These are phyloP conservation scores for Diaporthe citrichinensis DNA, from an alignment of 2,329 filamentous ascomycete species.

Conservation along the genomic window DNA sequence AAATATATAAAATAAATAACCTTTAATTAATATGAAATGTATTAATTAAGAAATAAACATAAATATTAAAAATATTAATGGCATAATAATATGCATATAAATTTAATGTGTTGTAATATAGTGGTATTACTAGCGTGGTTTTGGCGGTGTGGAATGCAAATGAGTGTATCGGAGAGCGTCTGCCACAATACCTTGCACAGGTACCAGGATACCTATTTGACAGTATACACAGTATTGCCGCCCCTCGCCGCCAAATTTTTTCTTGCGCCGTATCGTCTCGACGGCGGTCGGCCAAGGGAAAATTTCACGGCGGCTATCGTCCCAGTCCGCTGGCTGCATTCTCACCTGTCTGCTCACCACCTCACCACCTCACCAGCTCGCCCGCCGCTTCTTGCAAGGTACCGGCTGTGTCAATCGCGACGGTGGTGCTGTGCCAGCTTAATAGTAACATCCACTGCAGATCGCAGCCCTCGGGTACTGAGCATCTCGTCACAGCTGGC, in stretches of 20 bases:
- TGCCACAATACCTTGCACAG: background rate
- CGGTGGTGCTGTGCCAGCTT: background rate
- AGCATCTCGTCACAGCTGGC: background rate
- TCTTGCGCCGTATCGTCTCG: background rate
- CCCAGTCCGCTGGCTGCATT: background rate
- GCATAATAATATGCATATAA: no score
- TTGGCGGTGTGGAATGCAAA: no score
- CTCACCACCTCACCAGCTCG: background rate
- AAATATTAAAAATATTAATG: no score
- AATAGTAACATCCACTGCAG: background rate
- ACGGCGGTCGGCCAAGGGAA: conserved; percentile 20
- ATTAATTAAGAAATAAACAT: no score
- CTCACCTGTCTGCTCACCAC: background rate
- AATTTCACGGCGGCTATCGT: conserved; percentile 26
- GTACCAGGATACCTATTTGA: background rate
- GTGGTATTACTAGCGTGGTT: no score
- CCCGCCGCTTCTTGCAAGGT: conserved; percentile 6
- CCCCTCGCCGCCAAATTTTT: conserved; percentile 39
- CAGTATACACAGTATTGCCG: conserved; percentile 12
- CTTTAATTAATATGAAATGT: no score
- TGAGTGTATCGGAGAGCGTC: conserved; percentile 3
- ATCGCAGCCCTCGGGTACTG: conserved; percentile 6
- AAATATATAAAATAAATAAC: no score
- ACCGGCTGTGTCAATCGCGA: background rate
- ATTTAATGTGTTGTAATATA: no score